Percentiles rank a stretch among this genome's conserved stretches.
Evolutionary conservation across 257 asterid genomes (phyloP).

Genomic region (Hygrophila difformis): DNA sequence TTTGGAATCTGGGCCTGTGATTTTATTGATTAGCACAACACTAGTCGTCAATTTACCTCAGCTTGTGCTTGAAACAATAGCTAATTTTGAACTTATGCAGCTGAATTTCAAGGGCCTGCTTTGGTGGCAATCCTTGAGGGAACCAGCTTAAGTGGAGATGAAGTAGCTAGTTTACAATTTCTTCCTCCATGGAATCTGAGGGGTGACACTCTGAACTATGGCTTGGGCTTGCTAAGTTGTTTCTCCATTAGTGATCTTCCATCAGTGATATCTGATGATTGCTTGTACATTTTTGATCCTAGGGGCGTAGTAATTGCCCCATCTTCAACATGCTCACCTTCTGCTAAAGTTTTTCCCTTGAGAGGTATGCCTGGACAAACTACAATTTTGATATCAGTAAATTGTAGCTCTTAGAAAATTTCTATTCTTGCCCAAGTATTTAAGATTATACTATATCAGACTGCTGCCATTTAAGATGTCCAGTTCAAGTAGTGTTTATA

Average conservation of each 20-base stretch:
- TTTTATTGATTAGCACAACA: conserved; percentile 8
- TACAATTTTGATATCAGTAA: conserved; percentile 12
- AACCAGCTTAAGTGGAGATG: conserved; percentile 82
- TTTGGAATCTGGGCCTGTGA: conserved; percentile 8
- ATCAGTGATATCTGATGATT: conserved; percentile 83
- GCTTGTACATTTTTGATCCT: conserved; percentile 88
- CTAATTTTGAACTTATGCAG: conserved; percentile 39
- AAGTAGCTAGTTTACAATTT: conserved; percentile 79
- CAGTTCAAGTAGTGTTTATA: too few species aligned
- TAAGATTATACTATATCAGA: too few species aligned
- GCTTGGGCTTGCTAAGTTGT: conserved; percentile 90
- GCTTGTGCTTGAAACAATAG: conserved; percentile 18
- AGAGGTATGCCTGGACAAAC: conserved; percentile 41
- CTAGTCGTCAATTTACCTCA: conserved; percentile 7
- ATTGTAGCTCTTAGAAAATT: too few species aligned
- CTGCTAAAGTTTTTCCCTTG: conserved; percentile 85
- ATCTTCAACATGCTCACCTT: conserved; percentile 59
- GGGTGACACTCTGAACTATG: conserved; percentile 80
- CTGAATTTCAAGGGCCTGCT: conserved; percentile 98
- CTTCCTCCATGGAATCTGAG: conserved; percentile 94
- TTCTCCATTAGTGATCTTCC: conserved; percentile 80
- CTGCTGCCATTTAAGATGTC: too few species aligned
- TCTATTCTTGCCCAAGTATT: too few species aligned
- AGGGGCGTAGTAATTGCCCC: conserved; percentile 69
- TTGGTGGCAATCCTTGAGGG: conserved; percentile 81